Conservation (phyloP, 1,284 basidiomycete species). For the Crocinoboletus sp. region DNA sequence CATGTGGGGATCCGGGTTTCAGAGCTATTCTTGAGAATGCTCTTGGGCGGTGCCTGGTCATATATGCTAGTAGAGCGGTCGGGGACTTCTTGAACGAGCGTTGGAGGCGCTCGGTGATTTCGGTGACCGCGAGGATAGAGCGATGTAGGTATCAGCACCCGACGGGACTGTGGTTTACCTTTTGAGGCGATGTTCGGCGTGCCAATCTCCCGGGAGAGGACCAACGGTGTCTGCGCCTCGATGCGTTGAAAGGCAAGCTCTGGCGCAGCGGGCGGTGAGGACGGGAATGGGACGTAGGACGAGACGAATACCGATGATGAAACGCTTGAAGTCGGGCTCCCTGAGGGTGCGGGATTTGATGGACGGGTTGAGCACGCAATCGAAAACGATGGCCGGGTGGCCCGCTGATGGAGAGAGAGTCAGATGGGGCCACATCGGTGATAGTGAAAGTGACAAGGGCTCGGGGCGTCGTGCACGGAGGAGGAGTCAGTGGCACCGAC, state of each 20-base stretch:
- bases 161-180: constrained; percentile 55
- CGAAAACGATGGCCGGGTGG: constrained; percentile 62
- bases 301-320: constrained; percentile 53
- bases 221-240: constrained; percentile 52
- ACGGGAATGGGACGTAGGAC: background rate
- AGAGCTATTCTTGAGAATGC: constrained; percentile 36
- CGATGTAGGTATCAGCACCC: constrained; percentile 46
- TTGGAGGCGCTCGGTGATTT: constrained; percentile 15
- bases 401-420: constrained; percentile 45
- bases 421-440: background rate
- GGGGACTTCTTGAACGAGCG: constrained; percentile 45
- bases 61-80: constrained; percentile 6
- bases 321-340: constrained; percentile 61
- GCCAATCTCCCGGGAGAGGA: constrained; percentile 58
- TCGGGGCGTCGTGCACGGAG: constrained; percentile 9
- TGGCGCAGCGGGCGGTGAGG: constrained; percentile 25
- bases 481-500: constrained; percentile 36
- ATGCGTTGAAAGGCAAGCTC: constrained; percentile 65
- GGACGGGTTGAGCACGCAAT: constrained; percentile 57
- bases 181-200: constrained; percentile 70
- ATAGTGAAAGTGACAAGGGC: too few species aligned
- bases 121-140: constrained; percentile 35
- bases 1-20: constrained; percentile 34
- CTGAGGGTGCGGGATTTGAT: constrained; percentile 54
- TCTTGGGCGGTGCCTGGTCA: constrained; percentile 28